Evolutionary conservation across 805 yeast genomes (phyloP).

Genomic region (Kluyveromyces nonfermentans): DNA sequence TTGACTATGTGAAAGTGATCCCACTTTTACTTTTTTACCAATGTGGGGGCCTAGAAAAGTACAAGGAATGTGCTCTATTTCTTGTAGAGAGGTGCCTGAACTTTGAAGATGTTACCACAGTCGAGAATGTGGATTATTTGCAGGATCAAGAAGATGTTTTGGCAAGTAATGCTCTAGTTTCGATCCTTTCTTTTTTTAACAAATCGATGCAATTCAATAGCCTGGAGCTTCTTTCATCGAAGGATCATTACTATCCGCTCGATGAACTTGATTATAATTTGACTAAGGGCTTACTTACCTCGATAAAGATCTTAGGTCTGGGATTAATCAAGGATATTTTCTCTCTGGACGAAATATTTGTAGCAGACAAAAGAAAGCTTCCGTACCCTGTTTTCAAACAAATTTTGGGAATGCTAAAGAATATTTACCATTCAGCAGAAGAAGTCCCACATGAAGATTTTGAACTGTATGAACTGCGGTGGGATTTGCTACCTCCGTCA

Average conservation of each 20-base stretch:
- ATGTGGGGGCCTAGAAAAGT: slow-evolving; percentile 35
- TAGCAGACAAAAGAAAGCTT: slow-evolving; percentile 19
- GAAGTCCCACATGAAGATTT: slow-evolving; percentile 28
- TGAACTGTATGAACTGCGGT: slow-evolving; percentile 22
- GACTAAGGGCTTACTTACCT: slow-evolving; percentile 15
- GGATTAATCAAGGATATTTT: slow-evolving; percentile 17
- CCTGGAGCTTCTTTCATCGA: slow-evolving; percentile 21
- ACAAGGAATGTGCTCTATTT: slow-evolving; percentile 12
- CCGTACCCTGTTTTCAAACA: slow-evolving; percentile 38
- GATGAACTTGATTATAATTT: slow-evolving; percentile 17
- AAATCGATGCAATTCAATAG: slow-evolving; percentile 34
- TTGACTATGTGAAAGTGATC: slow-evolving; percentile 29
- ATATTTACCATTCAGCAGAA: slow-evolving; percentile 32
- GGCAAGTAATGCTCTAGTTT: slow-evolving; percentile 33
- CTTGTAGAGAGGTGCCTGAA: slow-evolving; percentile 19
- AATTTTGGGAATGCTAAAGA: slow-evolving; percentile 36
- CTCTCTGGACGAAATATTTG: slow-evolving; percentile 15
- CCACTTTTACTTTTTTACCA: slow-evolving; percentile 43
- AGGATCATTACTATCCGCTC: slow-evolving; percentile 17
- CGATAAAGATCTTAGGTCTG: slow-evolving; percentile 17
- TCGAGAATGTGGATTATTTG: slow-evolving; percentile 31
- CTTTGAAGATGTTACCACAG: slow-evolving; percentile 19
- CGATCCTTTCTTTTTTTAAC: slow-evolving; percentile 37
- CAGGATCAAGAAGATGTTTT: slow-evolving; percentile 32
- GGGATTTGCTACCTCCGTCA: slow-evolving; percentile 25